Percentiles rank a stretch among this genome's conserved stretches.
Evolutionary conservation across 176 grass and related monocot genomes (phyloP).

Genomic region (Typha latifolia): DNA sequence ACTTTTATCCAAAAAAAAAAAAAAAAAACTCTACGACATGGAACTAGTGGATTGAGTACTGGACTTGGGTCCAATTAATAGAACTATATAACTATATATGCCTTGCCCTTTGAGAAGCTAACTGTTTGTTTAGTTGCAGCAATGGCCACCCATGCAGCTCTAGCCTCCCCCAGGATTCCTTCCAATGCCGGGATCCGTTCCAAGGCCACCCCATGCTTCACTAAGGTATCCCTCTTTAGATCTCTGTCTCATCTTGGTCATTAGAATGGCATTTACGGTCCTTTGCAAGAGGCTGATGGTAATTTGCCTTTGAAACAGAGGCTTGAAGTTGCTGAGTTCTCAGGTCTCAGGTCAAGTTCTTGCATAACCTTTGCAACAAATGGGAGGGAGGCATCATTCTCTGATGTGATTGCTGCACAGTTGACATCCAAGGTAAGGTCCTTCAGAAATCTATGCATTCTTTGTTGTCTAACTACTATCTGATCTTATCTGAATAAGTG

Average conservation of each 20-base stretch:
- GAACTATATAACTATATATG: not conserved
- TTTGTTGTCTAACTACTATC: not conserved
- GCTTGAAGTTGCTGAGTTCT: constrained; percentile 63
- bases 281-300: not conserved
- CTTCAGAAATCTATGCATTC: not conserved
- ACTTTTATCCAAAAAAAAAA: no score
- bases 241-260: not conserved
- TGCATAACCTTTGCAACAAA: constrained; percentile 32
- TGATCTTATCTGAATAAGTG: not conserved
- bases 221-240: constrained; percentile 11
- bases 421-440: constrained; percentile 46
- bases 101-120: not conserved
- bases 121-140: constrained; percentile 15
- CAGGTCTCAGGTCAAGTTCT: constrained; percentile 54
- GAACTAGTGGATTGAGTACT: no score
- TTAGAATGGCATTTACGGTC: not conserved
- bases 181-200: constrained; percentile 39
- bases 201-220: constrained; percentile 25
- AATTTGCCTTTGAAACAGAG: constrained; percentile 28
- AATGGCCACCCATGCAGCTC: constrained; percentile 93
- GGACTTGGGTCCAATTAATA: no score
- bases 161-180: constrained; percentile 72
- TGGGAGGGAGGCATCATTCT: constrained; percentile 47
- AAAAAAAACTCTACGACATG: not conserved
- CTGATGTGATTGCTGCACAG: constrained; percentile 51